Percentiles rank a stretch among this genome's conserved stretches.
These are phyloP conservation scores for Candida manassasensis DNA, from an alignment of 805 yeast species.

Conservation along the genomic window DNA sequence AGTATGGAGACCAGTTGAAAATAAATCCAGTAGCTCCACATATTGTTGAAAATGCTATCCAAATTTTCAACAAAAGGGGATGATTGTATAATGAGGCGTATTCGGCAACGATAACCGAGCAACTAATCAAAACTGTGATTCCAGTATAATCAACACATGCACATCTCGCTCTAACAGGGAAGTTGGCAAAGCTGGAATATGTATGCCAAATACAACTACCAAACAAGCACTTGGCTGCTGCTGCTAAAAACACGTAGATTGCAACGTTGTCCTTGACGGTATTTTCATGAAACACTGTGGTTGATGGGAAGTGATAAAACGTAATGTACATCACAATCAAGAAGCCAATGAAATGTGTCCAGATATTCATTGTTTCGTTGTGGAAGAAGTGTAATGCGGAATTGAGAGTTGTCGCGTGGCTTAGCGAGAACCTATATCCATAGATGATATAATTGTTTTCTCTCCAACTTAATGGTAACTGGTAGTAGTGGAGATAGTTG, in stretches of 20 bases:
- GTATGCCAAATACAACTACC: constrained; percentile 92
- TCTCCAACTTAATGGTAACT: constrained; percentile 88
- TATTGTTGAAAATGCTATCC: constrained; percentile 55
- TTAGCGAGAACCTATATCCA: constrained; percentile 80
- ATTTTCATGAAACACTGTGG: constrained; percentile 42
- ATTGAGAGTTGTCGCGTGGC: constrained; percentile 53
- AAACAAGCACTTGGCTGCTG: constrained; percentile 71
- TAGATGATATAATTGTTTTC: constrained; percentile 80
- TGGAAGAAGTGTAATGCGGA: constrained; percentile 61
- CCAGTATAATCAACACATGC: constrained; percentile 97
- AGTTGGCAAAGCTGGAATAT: constrained; percentile 68
- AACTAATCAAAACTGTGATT: constrained; percentile 82
- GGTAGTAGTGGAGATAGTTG: constrained; percentile 70
- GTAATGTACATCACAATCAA: constrained; percentile 52
- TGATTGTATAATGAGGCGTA: constrained; percentile 68
- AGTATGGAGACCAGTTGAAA: constrained; percentile 88
- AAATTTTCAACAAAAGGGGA: constrained; percentile 43
- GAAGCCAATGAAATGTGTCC: constrained; percentile 85
- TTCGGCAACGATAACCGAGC: constrained; percentile 83
- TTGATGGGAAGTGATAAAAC: constrained; percentile 57
- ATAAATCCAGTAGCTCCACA: constrained; percentile 71
- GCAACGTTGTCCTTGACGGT: constrained; percentile 45
- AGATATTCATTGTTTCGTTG: constrained; percentile 87
- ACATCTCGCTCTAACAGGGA: constrained; percentile 60
- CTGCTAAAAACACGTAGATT: constrained; percentile 59